Conservation (phyloP, 2,329 filamentous ascomycete species). For the Penicillium sp. region DNA sequence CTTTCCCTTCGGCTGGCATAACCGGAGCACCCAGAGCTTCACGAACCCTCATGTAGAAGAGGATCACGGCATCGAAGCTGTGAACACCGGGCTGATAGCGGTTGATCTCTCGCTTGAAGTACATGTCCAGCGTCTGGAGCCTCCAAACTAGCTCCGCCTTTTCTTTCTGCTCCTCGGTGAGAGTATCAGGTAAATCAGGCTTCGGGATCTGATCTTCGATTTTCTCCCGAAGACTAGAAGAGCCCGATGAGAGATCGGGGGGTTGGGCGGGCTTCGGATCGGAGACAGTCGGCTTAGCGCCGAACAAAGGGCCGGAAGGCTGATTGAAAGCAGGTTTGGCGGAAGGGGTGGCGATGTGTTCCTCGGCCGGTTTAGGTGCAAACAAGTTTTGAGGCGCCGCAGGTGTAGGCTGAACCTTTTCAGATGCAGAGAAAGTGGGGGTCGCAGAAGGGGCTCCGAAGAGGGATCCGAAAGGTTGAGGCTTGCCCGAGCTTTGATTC, state of each 20-base stretch:
- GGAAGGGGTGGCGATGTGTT: not conserved
- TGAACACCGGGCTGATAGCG: constrained; percentile 32
- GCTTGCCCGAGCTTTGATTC: too few species aligned
- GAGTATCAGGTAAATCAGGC: constrained; percentile 18
- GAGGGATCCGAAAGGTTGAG: too few species aligned
- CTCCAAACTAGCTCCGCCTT: constrained; percentile 28
- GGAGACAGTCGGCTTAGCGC: not conserved
- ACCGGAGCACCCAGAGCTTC: constrained; percentile 38
- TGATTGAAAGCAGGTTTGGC: not conserved
- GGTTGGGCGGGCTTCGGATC: not conserved
- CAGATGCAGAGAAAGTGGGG: too few species aligned
- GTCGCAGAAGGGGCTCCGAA: too few species aligned
- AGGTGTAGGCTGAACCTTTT: too few species aligned
- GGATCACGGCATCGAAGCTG: constrained; percentile 37
- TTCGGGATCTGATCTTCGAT: constrained; percentile 12
- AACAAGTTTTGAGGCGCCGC: too few species aligned
- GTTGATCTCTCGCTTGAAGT: constrained; percentile 34
- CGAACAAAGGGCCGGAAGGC: not conserved
- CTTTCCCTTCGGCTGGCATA: too few species aligned
- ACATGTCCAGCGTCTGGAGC: constrained; percentile 35
- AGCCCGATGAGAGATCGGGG: not conserved
- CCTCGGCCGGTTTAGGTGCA: not conserved
- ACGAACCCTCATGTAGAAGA: constrained; percentile 40
- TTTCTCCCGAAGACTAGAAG: not conserved
- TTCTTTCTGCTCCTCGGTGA: constrained; percentile 19